Evolutionary conservation across 331 rosid species (phyloP), one percentile per base, ranked within the genome.

Genomic region (Rosa hybrid): DNA sequence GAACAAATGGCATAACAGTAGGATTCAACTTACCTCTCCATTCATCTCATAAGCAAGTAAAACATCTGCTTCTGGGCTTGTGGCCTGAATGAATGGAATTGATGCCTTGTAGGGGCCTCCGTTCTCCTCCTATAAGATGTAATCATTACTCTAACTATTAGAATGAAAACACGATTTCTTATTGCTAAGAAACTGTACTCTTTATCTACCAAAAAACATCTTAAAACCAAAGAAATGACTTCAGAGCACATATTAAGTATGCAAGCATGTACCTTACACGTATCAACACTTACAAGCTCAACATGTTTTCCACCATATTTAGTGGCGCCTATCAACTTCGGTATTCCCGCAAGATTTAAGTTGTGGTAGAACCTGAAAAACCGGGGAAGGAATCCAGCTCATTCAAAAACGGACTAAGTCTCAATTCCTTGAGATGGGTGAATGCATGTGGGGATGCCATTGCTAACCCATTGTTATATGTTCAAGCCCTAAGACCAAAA

Each of bases 21-120:
- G 3, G 77, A 74, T 21, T 18, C 41, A 56, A 88, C 89, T 84
- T 81, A 95, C 99, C 82, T 93, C 91, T 75, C 98, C 99, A 71
- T 95, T 95, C 99, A 95, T 95, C 91, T 95, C 99, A 75, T 93
- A 95, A 80, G 97, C 98, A 82, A 95, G 94, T 48, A 95, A 86
- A 84, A 93, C 99, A 87, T 93, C 98, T 80, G 99, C 98, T 69
- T 86, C 92, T 18, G 97, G 98, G 78, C 89, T 93, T 77, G 98
- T 85, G 65, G 99, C 99, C 86, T 93, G 97, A 82, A 74, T 86
- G 21, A 95, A 90, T 64, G 99, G 98, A 86, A 95, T 93, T 49
- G 98, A 95, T 78, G 96, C 98, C 89, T 91, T 93, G 86, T 95
- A 95, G 41, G 99, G 99, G 20, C 99, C 99, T 83, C 98, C 97